Conservation (phyloP, 345 rosid species). For the Leavenworthia alabamica region DNA sequence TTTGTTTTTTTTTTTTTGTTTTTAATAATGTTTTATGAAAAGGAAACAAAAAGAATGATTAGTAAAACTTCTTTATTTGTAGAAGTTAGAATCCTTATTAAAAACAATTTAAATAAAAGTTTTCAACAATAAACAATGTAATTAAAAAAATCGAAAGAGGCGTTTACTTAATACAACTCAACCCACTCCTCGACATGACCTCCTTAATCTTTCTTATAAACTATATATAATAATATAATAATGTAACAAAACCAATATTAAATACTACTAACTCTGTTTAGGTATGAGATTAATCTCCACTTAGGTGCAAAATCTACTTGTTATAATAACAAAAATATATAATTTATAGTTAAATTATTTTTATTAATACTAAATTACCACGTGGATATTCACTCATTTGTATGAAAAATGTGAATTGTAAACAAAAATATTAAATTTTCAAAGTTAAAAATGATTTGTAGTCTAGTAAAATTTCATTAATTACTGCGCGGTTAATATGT, state of each 20-base stretch:
- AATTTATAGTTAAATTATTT: background rate
- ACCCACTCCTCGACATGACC: conserved; percentile 34
- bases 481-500: background rate
- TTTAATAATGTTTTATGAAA: background rate
- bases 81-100: conserved; percentile 1
- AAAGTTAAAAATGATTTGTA: background rate
- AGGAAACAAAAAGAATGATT: background rate
- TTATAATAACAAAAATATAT: background rate
- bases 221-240: too few species aligned
- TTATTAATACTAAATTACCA: background rate
- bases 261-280: background rate
- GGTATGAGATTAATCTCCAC: background rate
- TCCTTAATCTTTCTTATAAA: conserved; percentile 28
- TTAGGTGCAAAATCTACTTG: background rate
- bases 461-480: background rate
- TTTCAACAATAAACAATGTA: conserved; percentile 7
- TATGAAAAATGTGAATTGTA: background rate
- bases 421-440: background rate
- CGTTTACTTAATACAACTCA: conserved; percentile 58
- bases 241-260: background rate
- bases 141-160: conserved; percentile 13
- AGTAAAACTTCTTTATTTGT: background rate
- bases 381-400: background rate
- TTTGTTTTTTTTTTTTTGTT: background rate
- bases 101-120: background rate